These are phyloP conservation scores for Kokia cookei DNA, from an alignment of 441 rosid species.

Conservation along the genomic window DNA sequence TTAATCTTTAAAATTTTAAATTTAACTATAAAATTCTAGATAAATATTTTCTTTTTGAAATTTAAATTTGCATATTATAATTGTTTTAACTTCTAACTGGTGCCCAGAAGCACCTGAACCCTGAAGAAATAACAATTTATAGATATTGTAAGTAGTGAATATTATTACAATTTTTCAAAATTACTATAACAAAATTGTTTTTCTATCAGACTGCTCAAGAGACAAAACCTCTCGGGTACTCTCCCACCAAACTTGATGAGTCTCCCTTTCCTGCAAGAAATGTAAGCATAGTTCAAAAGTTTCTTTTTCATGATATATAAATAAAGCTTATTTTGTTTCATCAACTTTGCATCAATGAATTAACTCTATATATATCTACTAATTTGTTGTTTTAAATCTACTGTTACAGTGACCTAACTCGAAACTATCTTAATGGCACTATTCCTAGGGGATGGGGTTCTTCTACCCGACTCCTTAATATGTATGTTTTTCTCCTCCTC, in stretches of 20 bases:
- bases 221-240: constrained; percentile 34
- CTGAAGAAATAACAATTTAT: too few species aligned
- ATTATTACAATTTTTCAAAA: too few species aligned
- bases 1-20: too few species aligned
- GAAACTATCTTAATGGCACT: constrained; percentile 53
- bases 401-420: constrained; percentile 37
- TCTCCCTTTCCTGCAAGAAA: constrained; percentile 36
- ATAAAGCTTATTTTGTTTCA: not conserved
- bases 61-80: too few species aligned
- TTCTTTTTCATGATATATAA: not conserved
- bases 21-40: too few species aligned
- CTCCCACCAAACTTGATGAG: constrained; percentile 39
- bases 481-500: constrained; percentile 21
- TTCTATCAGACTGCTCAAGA: constrained; percentile 31
- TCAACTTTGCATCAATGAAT: not conserved
- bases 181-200: too few species aligned
- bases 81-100: too few species aligned
- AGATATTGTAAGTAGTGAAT: too few species aligned
- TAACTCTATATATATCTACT: not conserved
- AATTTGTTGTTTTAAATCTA: not conserved
- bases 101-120: too few species aligned
- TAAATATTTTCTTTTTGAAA: too few species aligned
- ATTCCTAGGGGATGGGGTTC: constrained; percentile 51
- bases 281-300: constrained; percentile 20
- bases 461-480: constrained; percentile 7